Base-by-base conservation (phyloP, 2,329 filamentous ascomycete genomes). In the Herpomyces periplanetae region DNA sequence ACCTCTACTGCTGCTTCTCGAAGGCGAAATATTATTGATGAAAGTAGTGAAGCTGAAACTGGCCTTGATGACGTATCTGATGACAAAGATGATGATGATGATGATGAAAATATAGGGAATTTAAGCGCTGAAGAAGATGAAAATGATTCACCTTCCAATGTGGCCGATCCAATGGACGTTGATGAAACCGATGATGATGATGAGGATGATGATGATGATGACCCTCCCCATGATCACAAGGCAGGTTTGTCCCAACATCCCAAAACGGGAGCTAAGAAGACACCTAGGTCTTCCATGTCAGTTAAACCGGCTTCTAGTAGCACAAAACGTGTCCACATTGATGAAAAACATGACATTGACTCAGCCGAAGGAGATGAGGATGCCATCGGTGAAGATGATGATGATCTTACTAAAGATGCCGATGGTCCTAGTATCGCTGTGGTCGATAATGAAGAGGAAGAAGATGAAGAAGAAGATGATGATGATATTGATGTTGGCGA, bases 111-210 rank as follows among this genome's bases (percentile, higher is more conserved):
- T 25, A 27, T 5, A 23, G 33, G 18, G 30, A 32, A 5, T 28
- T 29, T 9, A 28, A 30, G 13, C 14, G 35, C 37, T 8, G 33
- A 40, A 5, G 37, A 39, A 4, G 32, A 35, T 25, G 37, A 35
- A 42, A 14, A n/a, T n/a, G n/a, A n/a, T n/a, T n/a, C n/a, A n/a
- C n/a, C n/a, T n/a, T n/a, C n/a, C n/a, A n/a, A n/a, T n/a, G 25
- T 41, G 16, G 31, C 37, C 3, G 37, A 40, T 9, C 39, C 43
- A 11, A 47, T 49, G 17, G 47, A 49, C 18, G 45, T 47, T 13
- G 47, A 49, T 5, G 49, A 51, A n/a, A n/a, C n/a, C n/a, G 41
- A 44, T 17, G 41, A 40, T 5, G 42, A 41, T 8, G 43, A 39
- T 10, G 41, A 44, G 15, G 38, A 39, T 8, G 44, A 46, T 10